phyloP scores from a whole-genome alignment of 305 asterid species.

The Monarda citriodora region DNA sequence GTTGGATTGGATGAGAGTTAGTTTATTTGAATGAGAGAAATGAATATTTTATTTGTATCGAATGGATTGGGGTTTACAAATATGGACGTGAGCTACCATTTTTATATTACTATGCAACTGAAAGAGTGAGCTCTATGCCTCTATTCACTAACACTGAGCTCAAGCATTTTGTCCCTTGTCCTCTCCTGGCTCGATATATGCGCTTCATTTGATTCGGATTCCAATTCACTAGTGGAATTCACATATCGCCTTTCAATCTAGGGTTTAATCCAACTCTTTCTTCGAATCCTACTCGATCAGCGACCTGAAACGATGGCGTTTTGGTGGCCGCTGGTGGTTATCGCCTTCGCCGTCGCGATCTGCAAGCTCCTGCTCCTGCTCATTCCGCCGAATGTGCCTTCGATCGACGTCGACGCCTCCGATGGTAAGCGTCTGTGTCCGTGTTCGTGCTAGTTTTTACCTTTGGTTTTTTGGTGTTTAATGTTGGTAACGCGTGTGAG shows the following conservation, averaged over 20 bases:
- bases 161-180: background rate
- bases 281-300: slow-evolving; percentile 20
- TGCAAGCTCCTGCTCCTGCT: slow-evolving; percentile 85
- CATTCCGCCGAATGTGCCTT: slow-evolving; percentile 91
- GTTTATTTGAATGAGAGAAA: too few relatives aligned
- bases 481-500: background rate
- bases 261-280: slow-evolving; percentile 31
- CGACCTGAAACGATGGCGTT: slow-evolving; percentile 65
- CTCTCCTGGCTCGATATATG: slow-evolving; percentile 19
- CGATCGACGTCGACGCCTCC: slow-evolving; percentile 90
- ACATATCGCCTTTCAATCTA: slow-evolving; percentile 21
- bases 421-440: slow-evolving; percentile 52
- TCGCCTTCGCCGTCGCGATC: slow-evolving; percentile 77
- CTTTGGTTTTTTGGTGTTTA: background rate
- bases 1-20: too few relatives aligned
- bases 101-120: too few relatives aligned
- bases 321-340: slow-evolving; percentile 86
- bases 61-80: too few relatives aligned
- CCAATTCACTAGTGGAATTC: slow-evolving; percentile 16
- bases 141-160: slow-evolving; percentile 11
- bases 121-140: background rate
- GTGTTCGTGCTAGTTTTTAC: slow-evolving; percentile 1
- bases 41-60: too few relatives aligned
- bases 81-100: too few relatives aligned
- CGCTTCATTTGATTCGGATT: slow-evolving; percentile 28